phyloP scores from a whole-genome alignment of 306 rosid species.

The Betula pendula region DNA sequence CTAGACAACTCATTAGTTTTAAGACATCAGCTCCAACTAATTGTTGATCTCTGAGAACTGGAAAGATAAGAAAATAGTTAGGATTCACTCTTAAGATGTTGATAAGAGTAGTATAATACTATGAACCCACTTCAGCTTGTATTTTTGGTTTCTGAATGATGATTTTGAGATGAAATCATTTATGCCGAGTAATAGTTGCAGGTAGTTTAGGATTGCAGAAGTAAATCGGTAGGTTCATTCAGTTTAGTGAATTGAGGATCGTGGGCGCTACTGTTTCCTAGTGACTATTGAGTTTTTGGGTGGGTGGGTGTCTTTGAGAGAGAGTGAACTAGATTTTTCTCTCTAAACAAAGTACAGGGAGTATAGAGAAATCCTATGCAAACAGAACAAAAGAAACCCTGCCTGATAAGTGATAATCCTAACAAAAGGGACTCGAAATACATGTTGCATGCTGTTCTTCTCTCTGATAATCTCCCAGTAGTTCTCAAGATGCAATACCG shows the following conservation, averaged over 20 bases:
- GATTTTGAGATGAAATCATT: background rate
- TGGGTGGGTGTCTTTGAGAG: background rate
- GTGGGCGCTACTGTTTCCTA: background rate
- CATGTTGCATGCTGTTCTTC: conserved; percentile 10
- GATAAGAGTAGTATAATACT: background rate
- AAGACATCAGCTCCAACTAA: background rate
- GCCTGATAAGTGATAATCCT: background rate
- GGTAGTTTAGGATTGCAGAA: background rate
- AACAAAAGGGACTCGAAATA: background rate
- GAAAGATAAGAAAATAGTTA: background rate
- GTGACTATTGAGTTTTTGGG: background rate
- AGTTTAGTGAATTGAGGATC: background rate
- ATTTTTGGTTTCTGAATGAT: background rate
- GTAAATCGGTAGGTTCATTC: background rate
- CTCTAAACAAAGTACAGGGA: background rate
- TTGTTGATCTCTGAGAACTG: background rate
- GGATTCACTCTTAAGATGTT: background rate
- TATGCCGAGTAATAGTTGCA: background rate
- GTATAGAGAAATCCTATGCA: background rate
- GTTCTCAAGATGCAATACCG: conserved; percentile 12
- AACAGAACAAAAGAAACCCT: background rate
- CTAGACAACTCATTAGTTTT: background rate
- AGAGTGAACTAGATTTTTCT: background rate
- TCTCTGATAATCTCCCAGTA: conserved; percentile 3
- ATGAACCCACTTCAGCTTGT: conserved; percentile 12